Percentiles rank a stretch among this genome's conserved stretches.
Conservation (phyloP, 176 grass and related monocot species). For the Panicum miliaceum region DNA sequence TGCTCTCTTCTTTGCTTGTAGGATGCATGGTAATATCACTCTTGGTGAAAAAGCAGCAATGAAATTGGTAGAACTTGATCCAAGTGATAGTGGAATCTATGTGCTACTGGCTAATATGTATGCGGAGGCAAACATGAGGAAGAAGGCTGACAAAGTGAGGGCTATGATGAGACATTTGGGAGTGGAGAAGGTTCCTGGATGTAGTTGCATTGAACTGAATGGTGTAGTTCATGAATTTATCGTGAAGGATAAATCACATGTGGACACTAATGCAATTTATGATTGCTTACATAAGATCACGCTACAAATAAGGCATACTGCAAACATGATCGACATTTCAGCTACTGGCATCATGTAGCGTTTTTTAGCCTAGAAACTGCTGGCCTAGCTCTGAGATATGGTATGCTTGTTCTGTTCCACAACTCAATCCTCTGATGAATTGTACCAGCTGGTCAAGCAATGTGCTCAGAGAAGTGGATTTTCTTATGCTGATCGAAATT, state of each 20-base stretch:
- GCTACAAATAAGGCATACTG: conserved; percentile 51
- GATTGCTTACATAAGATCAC: conserved; percentile 61
- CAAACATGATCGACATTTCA: conserved; percentile 32
- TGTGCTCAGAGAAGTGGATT: not conserved
- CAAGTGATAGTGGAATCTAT: conserved; percentile 72
- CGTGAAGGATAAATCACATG: conserved; percentile 66
- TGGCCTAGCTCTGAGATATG: conserved; percentile 17
- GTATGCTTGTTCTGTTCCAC: not conserved
- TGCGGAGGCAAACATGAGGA: conserved; percentile 68
- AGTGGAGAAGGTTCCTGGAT: conserved; percentile 80
- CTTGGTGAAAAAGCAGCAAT: conserved; percentile 69
- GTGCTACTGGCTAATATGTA: conserved; percentile 86
- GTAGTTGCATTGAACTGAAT: conserved; percentile 82
- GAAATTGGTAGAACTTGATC: conserved; percentile 73
- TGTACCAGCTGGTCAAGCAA: not conserved
- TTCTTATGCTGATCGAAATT: not conserved
- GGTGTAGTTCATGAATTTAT: conserved; percentile 83
- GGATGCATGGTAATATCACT: conserved; percentile 68
- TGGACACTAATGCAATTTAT: conserved; percentile 56
- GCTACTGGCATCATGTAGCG: not conserved
- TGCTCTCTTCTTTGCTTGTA: conserved; percentile 86
- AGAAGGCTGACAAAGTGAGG: conserved; percentile 77
- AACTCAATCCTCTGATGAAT: conserved; percentile 10
- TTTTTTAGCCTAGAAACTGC: not conserved
- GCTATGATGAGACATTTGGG: conserved; percentile 69